phyloP scores from a whole-genome alignment of 2,329 filamentous ascomycete genomes.

The Herpotrichia juniperi region DNA sequence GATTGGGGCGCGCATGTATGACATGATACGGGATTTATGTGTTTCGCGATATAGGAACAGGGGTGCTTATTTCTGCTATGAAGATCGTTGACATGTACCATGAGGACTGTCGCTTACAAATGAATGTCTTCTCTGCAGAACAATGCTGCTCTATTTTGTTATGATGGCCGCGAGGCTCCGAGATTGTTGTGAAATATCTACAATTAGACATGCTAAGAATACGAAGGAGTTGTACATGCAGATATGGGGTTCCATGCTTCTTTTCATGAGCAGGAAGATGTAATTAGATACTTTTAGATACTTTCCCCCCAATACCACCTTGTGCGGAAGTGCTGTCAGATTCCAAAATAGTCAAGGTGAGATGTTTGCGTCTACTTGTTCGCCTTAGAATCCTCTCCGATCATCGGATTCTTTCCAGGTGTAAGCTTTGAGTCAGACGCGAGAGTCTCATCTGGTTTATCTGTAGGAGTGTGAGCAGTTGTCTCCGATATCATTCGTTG shows the following conservation, averaged over 20 bases:
- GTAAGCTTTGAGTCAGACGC: constrained; percentile 56
- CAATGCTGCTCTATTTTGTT: too few species aligned
- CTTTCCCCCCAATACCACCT: too few species aligned
- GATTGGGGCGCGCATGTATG: background rate
- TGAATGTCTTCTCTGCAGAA: too few species aligned
- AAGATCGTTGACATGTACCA: too few species aligned
- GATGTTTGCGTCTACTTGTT: constrained; percentile 52
- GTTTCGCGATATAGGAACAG: background rate
- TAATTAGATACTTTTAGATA: too few species aligned
- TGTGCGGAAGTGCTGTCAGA: background rate
- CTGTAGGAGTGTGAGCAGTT: constrained; percentile 34
- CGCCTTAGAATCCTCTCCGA: constrained; percentile 50
- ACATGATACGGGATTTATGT: constrained; percentile 1
- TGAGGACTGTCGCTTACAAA: too few species aligned
- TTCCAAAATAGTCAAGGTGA: background rate
- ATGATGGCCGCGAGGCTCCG: too few species aligned
- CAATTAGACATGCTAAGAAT: background rate
- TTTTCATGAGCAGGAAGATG: background rate
- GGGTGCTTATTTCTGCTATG: too few species aligned
- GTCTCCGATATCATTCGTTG: background rate
- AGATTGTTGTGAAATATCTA: background rate
- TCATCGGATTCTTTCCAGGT: constrained; percentile 52
- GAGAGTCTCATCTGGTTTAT: constrained; percentile 61
- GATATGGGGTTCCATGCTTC: background rate
- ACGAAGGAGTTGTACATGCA: background rate